A percentile compares a stretch with the other conserved stretches of the same genome.
These are phyloP conservation scores for Malus domestica DNA, from an alignment of 306 rosid genomes.

Conservation along the genomic window ASM211411v1 NC_041800.1:27272233-27272732, in stretches of 20 bases:
- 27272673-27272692: not conserved
- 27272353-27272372: not conserved
- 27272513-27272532: not conserved
- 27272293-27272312: not conserved
- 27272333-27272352: not conserved
- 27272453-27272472: not conserved
- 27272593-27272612: constrained; percentile 44
- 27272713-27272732: not conserved
- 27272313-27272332: not conserved
- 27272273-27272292: too few species aligned
- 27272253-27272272: not conserved
- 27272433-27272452: not conserved
- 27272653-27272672: constrained; percentile 9
- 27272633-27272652: constrained; percentile 13
- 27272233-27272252: not conserved
- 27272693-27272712: constrained; percentile 1
- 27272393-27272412: not conserved
- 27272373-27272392: not conserved
- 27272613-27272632: constrained; percentile 20
- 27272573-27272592: constrained; percentile 53
- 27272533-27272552: not conserved
- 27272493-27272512: not conserved
- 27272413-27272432: not conserved
- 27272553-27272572: not conserved
- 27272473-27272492: not conserved